These are phyloP conservation scores for Ramicandelaber brevisporus DNA, from an alignment of 192 early-diverging fungal genomes.

Conservation along the genomic window DNA sequence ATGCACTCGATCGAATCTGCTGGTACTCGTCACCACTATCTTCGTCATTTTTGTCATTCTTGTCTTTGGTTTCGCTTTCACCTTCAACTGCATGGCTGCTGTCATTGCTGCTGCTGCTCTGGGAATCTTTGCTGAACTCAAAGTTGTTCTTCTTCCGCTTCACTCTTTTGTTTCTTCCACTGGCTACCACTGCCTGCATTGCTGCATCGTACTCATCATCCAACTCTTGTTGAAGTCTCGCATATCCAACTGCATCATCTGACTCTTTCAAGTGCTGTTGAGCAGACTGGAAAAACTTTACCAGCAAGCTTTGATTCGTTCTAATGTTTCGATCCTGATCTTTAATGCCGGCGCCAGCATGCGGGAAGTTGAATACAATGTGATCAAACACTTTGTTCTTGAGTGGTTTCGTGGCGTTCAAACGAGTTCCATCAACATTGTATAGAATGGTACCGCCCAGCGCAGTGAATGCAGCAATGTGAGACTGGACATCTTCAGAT, in stretches of 20 bases:
- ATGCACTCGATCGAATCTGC: too few species aligned
- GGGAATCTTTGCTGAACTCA: too few species aligned
- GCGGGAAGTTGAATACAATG: conserved; percentile 93
- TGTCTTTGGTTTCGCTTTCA: too few species aligned
- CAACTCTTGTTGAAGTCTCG: too few species aligned
- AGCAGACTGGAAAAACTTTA: conserved; percentile 32
- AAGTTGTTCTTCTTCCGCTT: too few species aligned
- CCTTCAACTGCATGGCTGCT: too few species aligned
- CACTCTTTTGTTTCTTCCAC: too few species aligned
- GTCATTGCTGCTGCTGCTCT: too few species aligned
- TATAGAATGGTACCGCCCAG: conserved; percentile 44
- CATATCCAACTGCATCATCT: conserved; percentile 1
- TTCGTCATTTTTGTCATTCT: not conserved
- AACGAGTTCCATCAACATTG: conserved; percentile 48
- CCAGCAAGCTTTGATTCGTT: conserved; percentile 46
- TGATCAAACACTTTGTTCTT: conserved; percentile 33
- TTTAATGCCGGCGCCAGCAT: conserved; percentile 77
- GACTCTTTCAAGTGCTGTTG: conserved; percentile 1
- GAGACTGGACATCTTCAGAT: conserved; percentile 14
- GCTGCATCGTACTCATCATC: too few species aligned
- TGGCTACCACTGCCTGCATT: too few species aligned
- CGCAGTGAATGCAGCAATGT: conserved; percentile 29
- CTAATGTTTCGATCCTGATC: conserved; percentile 67
- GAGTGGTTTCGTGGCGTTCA: conserved; percentile 30
- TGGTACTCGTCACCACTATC: conserved; percentile 7